Base-by-base conservation (phyloP, 306 rosid genomes). In the Rubus idaeus region DNA sequence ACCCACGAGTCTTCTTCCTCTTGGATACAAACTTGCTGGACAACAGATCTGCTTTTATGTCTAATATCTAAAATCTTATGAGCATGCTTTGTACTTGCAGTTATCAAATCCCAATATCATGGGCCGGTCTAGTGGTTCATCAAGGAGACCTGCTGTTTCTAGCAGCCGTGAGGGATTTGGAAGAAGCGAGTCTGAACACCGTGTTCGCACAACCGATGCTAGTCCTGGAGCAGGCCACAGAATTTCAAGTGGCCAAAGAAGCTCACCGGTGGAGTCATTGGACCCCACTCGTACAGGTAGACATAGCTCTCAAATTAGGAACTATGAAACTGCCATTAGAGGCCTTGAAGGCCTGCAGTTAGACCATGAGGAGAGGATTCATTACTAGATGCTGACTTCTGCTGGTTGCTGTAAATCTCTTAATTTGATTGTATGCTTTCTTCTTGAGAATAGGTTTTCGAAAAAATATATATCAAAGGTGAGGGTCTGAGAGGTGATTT, bases 111-210 rank as follows among this genome's bases (percentile, higher is more conserved):
- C 90, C 76, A 90, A 86, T 76, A 79, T 77, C 10, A 63, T 88
- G 81, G 97, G 96, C 60, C 90, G 89, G 73, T 84, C 98, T 23
- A 83, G 93, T 81, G 98, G 96, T 76, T 89, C 97, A 75, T 83
- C 94, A n/a, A 89, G 97, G 87, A 93, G 94, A 58, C 94, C 85
- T 61, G 96, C 91, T 69, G 89, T 84, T 78, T 88, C 98, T 67
- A 60, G 94, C 86, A 86, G 93, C 73, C 90, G 93, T 3, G 96
- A 93, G 20, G 93, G 95, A 63, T 87, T 85, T 71, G 79, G 77
- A 70, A 88, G 90, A 75, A 84, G 90, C n/a, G 98, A 93, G 77
- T 86, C 92, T 37, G 97, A 93, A 66, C 71, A 77, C 68, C 97
- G 93, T 18, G 55, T 88, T 2, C 93, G 86, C 8, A 80, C 97